A percentile compares a stretch with the other conserved stretches of the same genome.
Conservation (phyloP, 805 yeast species). For the Vanderwaltozyma verrucispora region DNA sequence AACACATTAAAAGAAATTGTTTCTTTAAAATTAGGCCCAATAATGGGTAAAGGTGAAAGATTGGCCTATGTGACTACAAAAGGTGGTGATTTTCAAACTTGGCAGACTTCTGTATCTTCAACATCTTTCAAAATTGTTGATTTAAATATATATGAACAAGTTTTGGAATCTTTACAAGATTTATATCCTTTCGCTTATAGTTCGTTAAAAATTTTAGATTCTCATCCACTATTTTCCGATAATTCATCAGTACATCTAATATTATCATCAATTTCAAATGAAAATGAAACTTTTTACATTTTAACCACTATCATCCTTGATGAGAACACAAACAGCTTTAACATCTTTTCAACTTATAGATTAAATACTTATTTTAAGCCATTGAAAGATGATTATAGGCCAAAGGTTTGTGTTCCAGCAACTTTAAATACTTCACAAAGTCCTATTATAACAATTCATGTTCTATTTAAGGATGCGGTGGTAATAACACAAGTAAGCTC, state of each 20-base stretch:
- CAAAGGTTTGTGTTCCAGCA: constrained; percentile 45
- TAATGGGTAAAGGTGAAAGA: constrained; percentile 42
- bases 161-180: constrained; percentile 34
- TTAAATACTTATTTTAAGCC: constrained; percentile 38
- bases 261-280: constrained; percentile 36
- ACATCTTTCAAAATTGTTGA: constrained; percentile 32
- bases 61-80: constrained; percentile 32
- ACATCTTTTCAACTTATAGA: constrained; percentile 55
- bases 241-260: constrained; percentile 36
- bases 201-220: constrained; percentile 49
- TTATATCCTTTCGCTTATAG: constrained; percentile 43
- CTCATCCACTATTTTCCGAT: constrained; percentile 39
- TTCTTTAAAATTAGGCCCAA: constrained; percentile 45
- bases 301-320: constrained; percentile 41
- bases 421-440: constrained; percentile 30
- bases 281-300: constrained; percentile 30
- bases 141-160: constrained; percentile 26
- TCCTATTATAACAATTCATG: constrained; percentile 38
- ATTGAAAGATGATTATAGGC: constrained; percentile 23
- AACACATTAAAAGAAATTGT: constrained; percentile 36
- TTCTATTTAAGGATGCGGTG: constrained; percentile 48
- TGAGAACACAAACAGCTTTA: constrained; percentile 40
- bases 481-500: constrained; percentile 53
- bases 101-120: constrained; percentile 40
- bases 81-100: constrained; percentile 37